Conservation (phyloP, 352 stramenopile genomes). For the Globisporangium parvum region DNA sequence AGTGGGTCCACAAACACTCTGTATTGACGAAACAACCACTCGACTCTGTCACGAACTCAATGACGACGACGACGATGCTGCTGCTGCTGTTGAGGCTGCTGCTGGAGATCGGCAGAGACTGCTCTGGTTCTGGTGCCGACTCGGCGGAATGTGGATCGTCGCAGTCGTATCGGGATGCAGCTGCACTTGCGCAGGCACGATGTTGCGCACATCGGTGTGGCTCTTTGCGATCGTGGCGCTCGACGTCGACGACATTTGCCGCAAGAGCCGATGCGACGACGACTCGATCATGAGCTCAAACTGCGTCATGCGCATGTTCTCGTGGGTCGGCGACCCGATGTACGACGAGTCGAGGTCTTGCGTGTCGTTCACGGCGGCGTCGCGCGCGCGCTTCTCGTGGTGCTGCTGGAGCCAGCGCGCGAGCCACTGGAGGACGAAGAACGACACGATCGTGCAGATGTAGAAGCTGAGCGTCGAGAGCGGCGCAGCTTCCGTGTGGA, state of each 20-base stretch:
- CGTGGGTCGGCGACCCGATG: slow-evolving; percentile 20
- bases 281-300: slow-evolving; percentile 46
- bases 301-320: slow-evolving; percentile 23
- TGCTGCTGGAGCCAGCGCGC: slow-evolving; percentile 26
- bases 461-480: slow-evolving; percentile 29
- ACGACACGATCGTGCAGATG: slow-evolving; percentile 27
- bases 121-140: slow-evolving; percentile 4
- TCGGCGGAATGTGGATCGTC: slow-evolving; percentile 14
- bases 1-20: too few relatives aligned
- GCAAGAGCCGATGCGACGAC: slow-evolving; percentile 13
- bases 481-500: slow-evolving; percentile 37
- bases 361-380: slow-evolving; percentile 11
- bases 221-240: slow-evolving; percentile 5
- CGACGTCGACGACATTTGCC: slow-evolving; percentile 15
- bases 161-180: slow-evolving; percentile 13
- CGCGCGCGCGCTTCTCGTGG: slow-evolving; percentile 20
- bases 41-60: neutral
- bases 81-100: neutral
- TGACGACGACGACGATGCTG: too few relatives aligned
- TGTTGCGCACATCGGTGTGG: slow-evolving; percentile 12
- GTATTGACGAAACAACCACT: too few relatives aligned
- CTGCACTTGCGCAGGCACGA: slow-evolving; percentile 14
- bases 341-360: slow-evolving; percentile 22
- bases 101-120: neutral
- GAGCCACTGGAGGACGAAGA: slow-evolving; percentile 34